Conservation (phyloP, 306 rosid species). For the Adenanthera pavonina region DNA sequence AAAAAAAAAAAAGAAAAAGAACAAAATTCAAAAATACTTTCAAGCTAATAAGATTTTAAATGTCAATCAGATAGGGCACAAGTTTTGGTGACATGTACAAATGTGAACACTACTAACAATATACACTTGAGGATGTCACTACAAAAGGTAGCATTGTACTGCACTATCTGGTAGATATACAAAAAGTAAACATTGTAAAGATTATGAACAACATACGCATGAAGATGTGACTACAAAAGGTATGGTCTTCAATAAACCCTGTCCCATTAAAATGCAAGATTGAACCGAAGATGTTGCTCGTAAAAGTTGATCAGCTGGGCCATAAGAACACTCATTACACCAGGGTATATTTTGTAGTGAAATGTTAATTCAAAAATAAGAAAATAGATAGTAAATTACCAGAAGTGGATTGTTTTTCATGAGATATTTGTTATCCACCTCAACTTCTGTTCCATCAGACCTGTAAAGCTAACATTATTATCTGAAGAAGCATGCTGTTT, state of each 20-base stretch:
- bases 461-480: conserved; percentile 44
- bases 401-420: conserved; percentile 75
- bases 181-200: no score
- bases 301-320: conserved; percentile 86
- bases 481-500: conserved; percentile 19
- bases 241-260: background rate
- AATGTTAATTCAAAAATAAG: background rate
- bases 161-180: no score
- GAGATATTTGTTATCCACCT: conserved; percentile 90
- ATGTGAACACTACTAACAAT: no score
- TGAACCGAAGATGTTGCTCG: conserved; percentile 88
- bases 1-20: no score
- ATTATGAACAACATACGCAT: background rate
- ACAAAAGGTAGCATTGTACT: no score
- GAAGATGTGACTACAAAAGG: background rate
- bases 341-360: conserved; percentile 27
- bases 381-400: conserved; percentile 56
- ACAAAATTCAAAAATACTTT: no score
- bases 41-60: no score
- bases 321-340: conserved; percentile 31
- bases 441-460: conserved; percentile 85
- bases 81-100: no score
- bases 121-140: no score
- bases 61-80: no score
- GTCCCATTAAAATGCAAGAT: conserved; percentile 41